Base-by-base conservation (phyloP, 768 basidiomycete genomes). In the Boletus sp. region DNA sequence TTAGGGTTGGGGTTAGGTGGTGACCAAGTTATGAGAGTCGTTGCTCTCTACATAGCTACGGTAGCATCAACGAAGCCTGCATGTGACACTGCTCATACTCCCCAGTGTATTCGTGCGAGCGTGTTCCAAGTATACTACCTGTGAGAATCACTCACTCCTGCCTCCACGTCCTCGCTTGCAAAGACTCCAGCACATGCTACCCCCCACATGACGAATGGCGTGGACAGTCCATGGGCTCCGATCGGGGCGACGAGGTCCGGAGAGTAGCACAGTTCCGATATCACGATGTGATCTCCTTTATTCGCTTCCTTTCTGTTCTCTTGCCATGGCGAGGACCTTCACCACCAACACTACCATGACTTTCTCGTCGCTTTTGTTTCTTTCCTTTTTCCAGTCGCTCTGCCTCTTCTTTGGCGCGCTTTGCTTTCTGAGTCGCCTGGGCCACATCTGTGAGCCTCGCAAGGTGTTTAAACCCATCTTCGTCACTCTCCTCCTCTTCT, bases 401-500 rank as follows among this genome's bases (percentile, higher is more conserved):
- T 27, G 58, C 56, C 59, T 68, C 62, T 52, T 64, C 65, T 66
- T 69, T 47, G 30, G 63, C 61, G 50, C 59, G 57, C 52, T 54
- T 63, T 51, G 60, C 66, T 27, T 63, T 55, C 7, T 58, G 65
- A 6, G n/a, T 54, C 30, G 64, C 66, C 38, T 53, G 64, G 11
- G 65, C 68, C 40, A 68, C 67, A 34, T 75, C 68, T 7, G 64
- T 60, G 48, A 67, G 56, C 50, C 58, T 62, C 7, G 69, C 70
- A 37, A 74, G 67, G 44, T 64, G 60, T 30, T 35, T 62, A 53
- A 73, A 72, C 19, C 67, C 69, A 27, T 72, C 71, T 21, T 64
- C 72, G 0, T 70, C 70, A 39, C 58, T 64, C 1, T 43, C 55
- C 4, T 53, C 53, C 0, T 56, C 56, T 15, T 42, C 51, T 25